A percentile compares a stretch with the other conserved stretches of the same genome.
Conservation (phyloP, 768 basidiomycete species). For the Gymnopilus junonius region DNA sequence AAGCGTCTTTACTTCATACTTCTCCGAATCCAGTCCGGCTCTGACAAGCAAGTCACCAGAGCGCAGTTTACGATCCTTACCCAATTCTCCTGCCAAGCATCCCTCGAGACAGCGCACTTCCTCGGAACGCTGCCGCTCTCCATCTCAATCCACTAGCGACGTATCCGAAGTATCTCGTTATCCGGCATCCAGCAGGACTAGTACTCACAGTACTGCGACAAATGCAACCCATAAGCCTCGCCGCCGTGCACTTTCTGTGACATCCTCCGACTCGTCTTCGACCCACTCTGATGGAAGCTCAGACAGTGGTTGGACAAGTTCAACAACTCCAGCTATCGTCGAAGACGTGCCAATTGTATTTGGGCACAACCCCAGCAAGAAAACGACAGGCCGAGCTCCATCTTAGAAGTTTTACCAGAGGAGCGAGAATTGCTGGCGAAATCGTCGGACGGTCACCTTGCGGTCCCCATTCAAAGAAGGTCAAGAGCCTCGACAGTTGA, state of each 20-base stretch:
- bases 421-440: conserved; percentile 44
- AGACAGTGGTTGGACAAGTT: conserved; percentile 31
- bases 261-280: conserved; percentile 50
- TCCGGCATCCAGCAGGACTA: conserved; percentile 20
- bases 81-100: conserved; percentile 19
- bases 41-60: conserved; percentile 19
- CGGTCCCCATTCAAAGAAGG: conserved; percentile 20
- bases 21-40: conserved; percentile 47
- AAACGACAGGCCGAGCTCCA: conserved; percentile 33
- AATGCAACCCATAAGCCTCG: conserved; percentile 24
- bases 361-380: conserved; percentile 45
- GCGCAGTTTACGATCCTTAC: conserved; percentile 16
- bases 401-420: conserved; percentile 57
- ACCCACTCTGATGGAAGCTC: conserved; percentile 40
- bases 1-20: conserved; percentile 64
- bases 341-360: conserved; percentile 47
- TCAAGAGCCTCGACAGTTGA: conserved; percentile 18
- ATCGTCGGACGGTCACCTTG: conserved; percentile 18
- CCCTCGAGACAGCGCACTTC: conserved; percentile 10
- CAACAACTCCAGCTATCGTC: conserved; percentile 36
- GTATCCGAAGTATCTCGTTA: conserved; percentile 16
- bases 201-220: conserved; percentile 21
- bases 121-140: background rate
- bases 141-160: conserved; percentile 20
- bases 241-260: conserved; percentile 40